phyloP scores from a whole-genome alignment of 1,284 basidiomycete genomes.

The Rhodotorula sp. region DNA sequence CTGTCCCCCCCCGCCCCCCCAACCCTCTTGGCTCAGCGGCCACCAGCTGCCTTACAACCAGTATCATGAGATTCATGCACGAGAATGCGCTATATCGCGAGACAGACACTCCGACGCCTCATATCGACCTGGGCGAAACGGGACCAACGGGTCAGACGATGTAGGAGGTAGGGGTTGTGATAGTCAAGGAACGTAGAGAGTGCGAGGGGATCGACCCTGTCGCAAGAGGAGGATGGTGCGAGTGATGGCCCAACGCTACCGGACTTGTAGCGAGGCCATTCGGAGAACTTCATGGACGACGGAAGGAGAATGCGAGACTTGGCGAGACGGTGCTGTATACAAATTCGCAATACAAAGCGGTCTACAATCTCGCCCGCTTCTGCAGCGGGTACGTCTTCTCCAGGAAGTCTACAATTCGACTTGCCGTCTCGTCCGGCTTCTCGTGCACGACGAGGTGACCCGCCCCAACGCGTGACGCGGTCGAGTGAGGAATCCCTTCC shows the following conservation, averaged over 20 bases:
- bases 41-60: too few species aligned
- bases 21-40: too few species aligned
- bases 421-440: conserved; percentile 49
- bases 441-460: conserved; percentile 54
- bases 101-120: too few species aligned
- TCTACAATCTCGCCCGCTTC: conserved; percentile 33
- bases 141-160: too few species aligned
- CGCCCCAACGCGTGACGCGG: conserved; percentile 29
- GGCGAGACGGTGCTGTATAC: background rate
- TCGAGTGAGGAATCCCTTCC: conserved; percentile 34
- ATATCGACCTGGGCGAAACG: too few species aligned
- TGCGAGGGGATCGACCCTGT: background rate
- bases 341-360: too few species aligned
- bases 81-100: too few species aligned
- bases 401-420: conserved; percentile 48
- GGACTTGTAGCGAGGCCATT: conserved; percentile 20
- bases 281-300: conserved; percentile 15
- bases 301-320: too few species aligned
- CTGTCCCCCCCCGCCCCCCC: too few species aligned
- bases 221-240: conserved; percentile 5
- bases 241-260: conserved; percentile 34
- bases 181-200: conserved; percentile 12
- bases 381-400: conserved; percentile 43
- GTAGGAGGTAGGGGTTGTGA: background rate
- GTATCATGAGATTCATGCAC: too few species aligned